Conservation (phyloP, 1,284 basidiomycete genomes). For the Tranzscheliella williamsii region DNA sequence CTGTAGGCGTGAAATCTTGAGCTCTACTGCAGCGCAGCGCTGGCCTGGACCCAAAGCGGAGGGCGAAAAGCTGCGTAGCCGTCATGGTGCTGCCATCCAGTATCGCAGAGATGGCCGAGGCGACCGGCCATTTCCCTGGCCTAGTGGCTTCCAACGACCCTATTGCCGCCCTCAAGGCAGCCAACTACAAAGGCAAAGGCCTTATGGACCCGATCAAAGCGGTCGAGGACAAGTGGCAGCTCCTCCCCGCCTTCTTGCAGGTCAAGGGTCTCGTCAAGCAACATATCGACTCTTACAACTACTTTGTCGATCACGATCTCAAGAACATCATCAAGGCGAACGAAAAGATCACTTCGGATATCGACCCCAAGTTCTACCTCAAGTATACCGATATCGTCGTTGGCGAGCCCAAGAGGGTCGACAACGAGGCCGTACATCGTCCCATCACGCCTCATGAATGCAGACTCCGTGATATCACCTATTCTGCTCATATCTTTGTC, state of each 20-base stretch:
- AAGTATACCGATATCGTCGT: constrained; percentile 90
- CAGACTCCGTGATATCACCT: constrained; percentile 91
- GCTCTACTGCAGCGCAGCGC: too few relatives aligned
- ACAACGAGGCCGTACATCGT: constrained; percentile 77
- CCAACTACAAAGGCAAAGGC: constrained; percentile 58
- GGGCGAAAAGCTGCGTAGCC: not conserved
- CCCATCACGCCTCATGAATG: constrained; percentile 96
- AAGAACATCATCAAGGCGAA: constrained; percentile 76
- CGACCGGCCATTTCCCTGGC: constrained; percentile 12
- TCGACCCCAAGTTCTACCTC: constrained; percentile 95
- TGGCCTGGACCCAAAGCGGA: too few relatives aligned
- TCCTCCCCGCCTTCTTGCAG: constrained; percentile 58
- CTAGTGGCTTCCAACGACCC: constrained; percentile 13
- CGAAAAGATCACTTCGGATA: constrained; percentile 72
- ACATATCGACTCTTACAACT: constrained; percentile 99
- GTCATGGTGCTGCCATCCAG: constrained; percentile 32
- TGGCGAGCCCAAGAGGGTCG: constrained; percentile 75
- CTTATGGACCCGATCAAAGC: constrained; percentile 65
- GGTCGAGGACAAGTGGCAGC: constrained; percentile 63
- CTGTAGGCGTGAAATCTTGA: too few relatives aligned
- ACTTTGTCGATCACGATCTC: constrained; percentile 82
- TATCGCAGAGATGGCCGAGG: constrained; percentile 34
- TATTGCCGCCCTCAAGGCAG: constrained; percentile 43
- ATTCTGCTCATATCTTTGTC: constrained; percentile 90
- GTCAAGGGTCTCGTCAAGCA: constrained; percentile 71